Percentiles rank a stretch among this genome's conserved stretches.
These are phyloP conservation scores for Plasmodium inui DNA, from an alignment of 169 alveolate genomes.

Conservation along the genomic window DNA sequence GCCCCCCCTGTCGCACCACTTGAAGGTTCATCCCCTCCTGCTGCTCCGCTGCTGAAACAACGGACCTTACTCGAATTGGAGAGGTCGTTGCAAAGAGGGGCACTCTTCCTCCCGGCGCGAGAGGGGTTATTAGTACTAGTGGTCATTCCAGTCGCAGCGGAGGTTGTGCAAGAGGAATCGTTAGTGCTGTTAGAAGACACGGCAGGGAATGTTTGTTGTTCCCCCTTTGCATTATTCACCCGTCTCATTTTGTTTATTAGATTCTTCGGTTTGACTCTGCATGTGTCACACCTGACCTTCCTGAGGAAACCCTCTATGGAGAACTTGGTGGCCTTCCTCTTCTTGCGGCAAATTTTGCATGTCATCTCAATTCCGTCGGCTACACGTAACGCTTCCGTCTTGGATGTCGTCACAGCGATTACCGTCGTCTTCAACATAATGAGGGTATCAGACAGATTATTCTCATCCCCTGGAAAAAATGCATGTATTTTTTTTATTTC, in stretches of 20 bases:
- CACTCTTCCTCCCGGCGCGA: background rate
- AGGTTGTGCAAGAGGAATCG: background rate
- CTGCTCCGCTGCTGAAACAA: background rate
- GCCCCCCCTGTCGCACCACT: background rate
- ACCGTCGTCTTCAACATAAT: slow-evolving; percentile 61
- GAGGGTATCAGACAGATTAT: slow-evolving; percentile 42
- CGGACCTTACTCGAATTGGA: background rate
- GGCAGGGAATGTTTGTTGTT: background rate
- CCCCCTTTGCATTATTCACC: slow-evolving; percentile 1
- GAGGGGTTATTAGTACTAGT: background rate
- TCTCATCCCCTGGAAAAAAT: slow-evolving; percentile 62
- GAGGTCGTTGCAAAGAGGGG: background rate
- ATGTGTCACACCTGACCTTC: slow-evolving; percentile 58
- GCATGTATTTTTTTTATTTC: slow-evolving; percentile 70
- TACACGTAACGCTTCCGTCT: slow-evolving; percentile 45
- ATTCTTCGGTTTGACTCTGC: slow-evolving; percentile 52
- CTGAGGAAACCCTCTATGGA: slow-evolving; percentile 60
- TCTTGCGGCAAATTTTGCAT: slow-evolving; percentile 54
- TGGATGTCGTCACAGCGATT: slow-evolving; percentile 55
- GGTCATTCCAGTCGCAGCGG: background rate
- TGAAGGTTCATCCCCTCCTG: background rate
- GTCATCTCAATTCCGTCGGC: slow-evolving; percentile 67
- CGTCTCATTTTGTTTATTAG: slow-evolving; percentile 14
- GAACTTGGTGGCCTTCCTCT: slow-evolving; percentile 67
- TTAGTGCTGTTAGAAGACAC: background rate